Evolutionary conservation across 1,284 basidiomycete genomes (phyloP), one percentile per base, ranked within the genome.

Genomic region (Cutaneotrichosporon arboriforme): DNA sequence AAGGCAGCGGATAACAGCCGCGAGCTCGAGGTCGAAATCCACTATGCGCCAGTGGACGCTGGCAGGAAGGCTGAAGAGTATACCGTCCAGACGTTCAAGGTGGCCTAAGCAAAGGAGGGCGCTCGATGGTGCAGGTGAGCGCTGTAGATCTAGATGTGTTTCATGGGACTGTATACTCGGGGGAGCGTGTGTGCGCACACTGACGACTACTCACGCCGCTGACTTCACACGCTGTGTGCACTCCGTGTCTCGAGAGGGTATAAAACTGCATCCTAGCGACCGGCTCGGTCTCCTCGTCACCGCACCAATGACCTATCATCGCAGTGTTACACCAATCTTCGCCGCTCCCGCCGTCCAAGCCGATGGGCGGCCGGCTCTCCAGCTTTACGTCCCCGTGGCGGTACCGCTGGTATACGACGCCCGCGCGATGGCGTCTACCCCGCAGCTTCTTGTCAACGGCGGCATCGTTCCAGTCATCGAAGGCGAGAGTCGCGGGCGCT

Each of bases 21-120:
- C 46, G 93, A 97, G 67, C 77, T 97, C 44, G 88, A 96, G 60
- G 83, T 94, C 14, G 92, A 97, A 77, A 86, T 97, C 43, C 90
- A 92, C 69, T 97, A 60, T 49, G 55, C 53, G 23, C 47, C 58
- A 12, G 58, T 39, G 14, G 43, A 43, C 20, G 41, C 38, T 4
- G 55, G 48, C 18, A 54, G 55, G 44, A 37, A 45, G 54, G 60
- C 61, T 10, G 49, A 43, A 9, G 52, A 45, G 15, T 64, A 54
- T 48, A 64, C 55, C 34, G 65, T 68, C 4, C 64, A 67, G 55
- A 51, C 59, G 9, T 73, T 55, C 60, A 70, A 65, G 57, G 68
- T 73, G 39, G 42, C 26, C 23, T 54, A 49, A 31, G 42, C n/a
- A 8, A 22, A 12, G 41, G 20, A 17, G n/a, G n/a, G n/a, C n/a